Conservation (phyloP, 1,284 basidiomycete genomes). For the Tylopilus orsonianus region DNA sequence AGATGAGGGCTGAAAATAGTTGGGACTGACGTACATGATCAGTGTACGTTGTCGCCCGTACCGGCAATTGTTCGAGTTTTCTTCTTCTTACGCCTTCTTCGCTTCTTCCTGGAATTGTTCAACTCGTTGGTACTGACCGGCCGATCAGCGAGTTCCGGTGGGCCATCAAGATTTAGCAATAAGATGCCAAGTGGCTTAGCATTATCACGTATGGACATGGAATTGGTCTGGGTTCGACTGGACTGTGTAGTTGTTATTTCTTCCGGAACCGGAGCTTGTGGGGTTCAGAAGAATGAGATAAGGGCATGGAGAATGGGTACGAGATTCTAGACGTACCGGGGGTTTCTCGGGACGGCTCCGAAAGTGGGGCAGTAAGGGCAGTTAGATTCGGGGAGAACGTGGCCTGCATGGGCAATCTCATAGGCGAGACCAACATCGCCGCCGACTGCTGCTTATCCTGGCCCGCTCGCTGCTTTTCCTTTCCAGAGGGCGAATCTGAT, state of each 20-base stretch:
- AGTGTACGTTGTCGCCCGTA: constrained; percentile 16
- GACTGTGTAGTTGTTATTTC: constrained; percentile 1
- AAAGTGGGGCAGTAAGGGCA: neutral
- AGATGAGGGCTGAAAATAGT: neutral
- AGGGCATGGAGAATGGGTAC: constrained; percentile 6
- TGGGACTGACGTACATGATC: constrained; percentile 20
- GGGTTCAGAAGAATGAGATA: constrained; percentile 14
- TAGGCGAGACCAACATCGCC: constrained; percentile 3
- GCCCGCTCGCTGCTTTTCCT: constrained; percentile 4
- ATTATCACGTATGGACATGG: constrained; percentile 11
- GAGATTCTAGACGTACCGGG: constrained; percentile 21
- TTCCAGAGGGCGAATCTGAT: constrained; percentile 7
- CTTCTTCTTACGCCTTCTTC: constrained; percentile 56
- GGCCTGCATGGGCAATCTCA: constrained; percentile 8
- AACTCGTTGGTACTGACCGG: constrained; percentile 32
- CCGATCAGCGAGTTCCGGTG: constrained; percentile 37
- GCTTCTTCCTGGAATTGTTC: constrained; percentile 44
- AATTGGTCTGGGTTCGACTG: constrained; percentile 8
- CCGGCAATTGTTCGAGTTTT: constrained; percentile 34
- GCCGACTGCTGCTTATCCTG: neutral
- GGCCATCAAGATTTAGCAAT: constrained; percentile 57
- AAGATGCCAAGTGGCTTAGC: constrained; percentile 32
- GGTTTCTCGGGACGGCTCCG: constrained; percentile 6
- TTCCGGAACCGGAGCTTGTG: constrained; percentile 20
- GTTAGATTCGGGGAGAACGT: constrained; percentile 5